Evolutionary conservation across 371 early-diverging fungal species (phyloP).

Genomic region (Syncephalastrum contaminatum): DNA sequence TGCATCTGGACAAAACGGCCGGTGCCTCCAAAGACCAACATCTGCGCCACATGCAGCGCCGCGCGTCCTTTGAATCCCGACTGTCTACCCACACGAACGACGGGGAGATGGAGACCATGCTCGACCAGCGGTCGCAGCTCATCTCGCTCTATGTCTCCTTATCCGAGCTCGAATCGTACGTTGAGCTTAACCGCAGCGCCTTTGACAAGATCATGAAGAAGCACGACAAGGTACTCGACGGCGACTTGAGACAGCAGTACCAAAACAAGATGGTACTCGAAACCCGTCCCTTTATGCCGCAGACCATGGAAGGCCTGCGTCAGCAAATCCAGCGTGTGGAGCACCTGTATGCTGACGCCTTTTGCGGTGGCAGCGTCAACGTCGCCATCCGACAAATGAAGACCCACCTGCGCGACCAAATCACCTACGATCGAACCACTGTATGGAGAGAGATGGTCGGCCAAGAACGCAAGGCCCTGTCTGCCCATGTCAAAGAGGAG

Average conservation of each 20-base stretch:
- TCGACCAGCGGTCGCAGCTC: conserved; percentile 31
- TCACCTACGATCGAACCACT: conserved; percentile 78
- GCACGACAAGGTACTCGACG: conserved; percentile 86
- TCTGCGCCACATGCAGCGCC: conserved; percentile 17
- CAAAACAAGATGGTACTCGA: conserved; percentile 59
- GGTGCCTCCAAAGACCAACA: conserved; percentile 2
- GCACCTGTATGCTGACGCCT: conserved; percentile 65
- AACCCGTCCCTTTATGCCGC: conserved; percentile 59
- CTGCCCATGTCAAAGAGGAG: conserved; percentile 51
- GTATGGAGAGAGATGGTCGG: conserved; percentile 83
- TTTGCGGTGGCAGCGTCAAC: conserved; percentile 49
- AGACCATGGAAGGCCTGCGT: conserved; percentile 48
- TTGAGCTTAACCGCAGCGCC: conserved; percentile 89
- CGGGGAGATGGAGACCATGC: conserved; percentile 24
- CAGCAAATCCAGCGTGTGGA: conserved; percentile 56
- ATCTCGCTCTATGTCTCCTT: conserved; percentile 75
- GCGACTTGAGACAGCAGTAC: conserved; percentile 47
- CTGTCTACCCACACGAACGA: conserved; percentile 17
- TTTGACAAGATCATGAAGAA: conserved; percentile 97
- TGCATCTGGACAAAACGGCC: conserved; percentile 6
- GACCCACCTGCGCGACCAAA: conserved; percentile 65
- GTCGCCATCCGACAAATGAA: conserved; percentile 67
- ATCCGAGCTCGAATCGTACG: conserved; percentile 85
- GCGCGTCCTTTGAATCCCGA: conserved; percentile 15
- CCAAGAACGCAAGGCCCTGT: conserved; percentile 62